Evolutionary conservation across 2,329 filamentous ascomycete genomes (phyloP), one percentile per base, ranked within the genome.

Genomic region (Plenodomus biglobosus): DNA sequence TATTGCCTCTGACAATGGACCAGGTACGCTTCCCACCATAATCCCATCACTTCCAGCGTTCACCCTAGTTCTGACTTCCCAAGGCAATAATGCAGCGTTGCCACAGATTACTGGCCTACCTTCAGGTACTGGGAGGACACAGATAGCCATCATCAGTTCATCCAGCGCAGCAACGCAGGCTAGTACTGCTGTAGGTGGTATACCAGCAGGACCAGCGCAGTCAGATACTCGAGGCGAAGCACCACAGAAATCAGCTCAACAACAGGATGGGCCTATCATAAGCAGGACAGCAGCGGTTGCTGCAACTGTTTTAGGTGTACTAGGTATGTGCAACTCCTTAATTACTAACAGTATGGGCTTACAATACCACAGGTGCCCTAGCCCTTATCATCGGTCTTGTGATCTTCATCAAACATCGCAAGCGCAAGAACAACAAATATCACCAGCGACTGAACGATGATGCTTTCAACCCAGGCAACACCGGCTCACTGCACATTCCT

Each of bases 231-330:
- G 42, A 48, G n/a, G 13, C 22, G 24, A 47, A 44, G 16, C 35
- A 50, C 2, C 20, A 42, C 3, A 41, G 42, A n/a, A 16, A 45
- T 20, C 27, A 32, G 6, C 27, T 32, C 27, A 32, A 32, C 27
- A 32, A 19, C 50, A 47, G 24, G 46, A 55, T 20, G 41, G 42
- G 18, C 55, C 55, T 2, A 47, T 52, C 19, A 64, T 70, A 49
- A 61, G 59, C 21, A 65, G 60, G 37, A 61, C 60, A 19, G 66
- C 62, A 8, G 62, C 65, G 50, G 60, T 61, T 16, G 65, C 67
- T 20, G 55, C 67, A n/a, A 65, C 68, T 13, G 64, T 68, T 3
- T 39, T 67, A 3, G 57, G 62, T 16, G 54, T 70, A 17, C 51
- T 70, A n/a, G 66, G 67, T 69, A 41, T 5, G 51, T 57, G 32